phyloP scores from a whole-genome alignment of 75 land plant species.

The Pseudotsuga menziesii region DNA sequence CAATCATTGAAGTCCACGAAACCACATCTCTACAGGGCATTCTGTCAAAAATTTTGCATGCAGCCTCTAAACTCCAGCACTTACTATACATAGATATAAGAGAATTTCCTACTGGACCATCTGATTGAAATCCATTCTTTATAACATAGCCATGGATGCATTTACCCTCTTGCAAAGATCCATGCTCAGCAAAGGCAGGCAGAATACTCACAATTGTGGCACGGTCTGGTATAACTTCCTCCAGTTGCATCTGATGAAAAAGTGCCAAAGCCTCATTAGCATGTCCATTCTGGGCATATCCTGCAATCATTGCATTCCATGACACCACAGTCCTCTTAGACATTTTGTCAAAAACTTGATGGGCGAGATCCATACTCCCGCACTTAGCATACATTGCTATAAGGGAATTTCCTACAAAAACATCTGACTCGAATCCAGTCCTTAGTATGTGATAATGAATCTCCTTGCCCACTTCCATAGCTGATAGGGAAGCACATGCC shows the following conservation, averaged over 20 bases:
- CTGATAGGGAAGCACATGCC: slow-evolving; percentile 44
- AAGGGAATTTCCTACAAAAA: slow-evolving; percentile 48
- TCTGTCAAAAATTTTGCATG: slow-evolving; percentile 18
- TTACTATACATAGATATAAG: slow-evolving; percentile 22
- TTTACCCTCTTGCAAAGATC: slow-evolving; percentile 3
- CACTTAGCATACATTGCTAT: slow-evolving; percentile 69
- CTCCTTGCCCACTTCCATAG: slow-evolving; percentile 32
- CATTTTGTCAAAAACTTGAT: slow-evolving; percentile 44
- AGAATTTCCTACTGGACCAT: slow-evolving; percentile 9
- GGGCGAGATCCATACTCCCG: slow-evolving; percentile 40
- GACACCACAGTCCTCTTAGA: slow-evolving; percentile 14
- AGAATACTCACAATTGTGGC: slow-evolving; percentile 15
- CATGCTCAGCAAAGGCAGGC: slow-evolving; percentile 10
- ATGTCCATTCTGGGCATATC: slow-evolving; percentile 11
- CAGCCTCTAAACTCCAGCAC: slow-evolving; percentile 15
- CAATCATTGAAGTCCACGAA: slow-evolving; percentile 53
- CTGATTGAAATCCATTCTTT: slow-evolving; percentile 1
- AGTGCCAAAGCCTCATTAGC: slow-evolving; percentile 11
- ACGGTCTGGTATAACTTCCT: slow-evolving; percentile 16
- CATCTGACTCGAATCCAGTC: slow-evolving; percentile 37
- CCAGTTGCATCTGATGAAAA: slow-evolving; percentile 12
- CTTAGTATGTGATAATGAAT: slow-evolving; percentile 34
- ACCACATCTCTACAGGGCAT: slow-evolving; percentile 29
- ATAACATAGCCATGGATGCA: slow-evolving; percentile 12
- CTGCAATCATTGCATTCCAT: slow-evolving; percentile 36